Conservation (phyloP, 192 early-diverging fungal genomes). For the Coemansia sp. region DNA sequence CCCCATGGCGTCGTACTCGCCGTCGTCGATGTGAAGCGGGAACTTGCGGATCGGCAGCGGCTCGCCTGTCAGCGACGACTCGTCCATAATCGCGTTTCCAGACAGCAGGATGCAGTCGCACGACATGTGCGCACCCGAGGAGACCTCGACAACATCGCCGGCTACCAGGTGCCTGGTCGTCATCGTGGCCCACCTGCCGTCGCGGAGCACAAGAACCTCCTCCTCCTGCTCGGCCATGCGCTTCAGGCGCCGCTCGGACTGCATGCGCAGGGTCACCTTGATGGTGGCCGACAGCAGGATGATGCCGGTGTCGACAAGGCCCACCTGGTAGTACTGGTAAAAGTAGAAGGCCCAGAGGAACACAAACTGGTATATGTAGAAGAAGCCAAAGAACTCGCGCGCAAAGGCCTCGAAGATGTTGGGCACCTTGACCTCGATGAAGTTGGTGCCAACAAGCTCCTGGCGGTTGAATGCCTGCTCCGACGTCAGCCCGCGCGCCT, state of each 20-base stretch:
- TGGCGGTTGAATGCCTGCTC: constrained; percentile 57
- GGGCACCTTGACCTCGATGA: constrained; percentile 57
- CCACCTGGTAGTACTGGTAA: constrained; percentile 66
- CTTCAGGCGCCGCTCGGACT: constrained; percentile 59
- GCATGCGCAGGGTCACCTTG: constrained; percentile 57
- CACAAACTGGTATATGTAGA: constrained; percentile 67
- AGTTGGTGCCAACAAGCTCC: constrained; percentile 67
- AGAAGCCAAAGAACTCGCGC: constrained; percentile 61
- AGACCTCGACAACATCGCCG: constrained; percentile 63
- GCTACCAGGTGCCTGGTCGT: constrained; percentile 62
- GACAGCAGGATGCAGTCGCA: constrained; percentile 69
- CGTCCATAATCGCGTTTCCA: constrained; percentile 73
- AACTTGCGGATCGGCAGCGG: constrained; percentile 78
- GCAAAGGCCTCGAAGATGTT: constrained; percentile 52
- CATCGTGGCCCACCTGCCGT: constrained; percentile 60
- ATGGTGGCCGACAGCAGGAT: constrained; percentile 61
- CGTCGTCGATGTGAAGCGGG: constrained; percentile 61
- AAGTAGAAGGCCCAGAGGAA: constrained; percentile 70
- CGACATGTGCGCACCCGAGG: constrained; percentile 55
- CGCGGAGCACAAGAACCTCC: constrained; percentile 55
- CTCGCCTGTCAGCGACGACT: constrained; percentile 76
- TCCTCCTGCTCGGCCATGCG: constrained; percentile 59
- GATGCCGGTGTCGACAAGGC: constrained; percentile 58
- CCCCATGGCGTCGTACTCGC: constrained; percentile 29
- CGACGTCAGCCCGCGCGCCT: constrained; percentile 54